Base-by-base conservation (phyloP, 768 basidiomycete species). In the Leccinum boreale region DNA sequence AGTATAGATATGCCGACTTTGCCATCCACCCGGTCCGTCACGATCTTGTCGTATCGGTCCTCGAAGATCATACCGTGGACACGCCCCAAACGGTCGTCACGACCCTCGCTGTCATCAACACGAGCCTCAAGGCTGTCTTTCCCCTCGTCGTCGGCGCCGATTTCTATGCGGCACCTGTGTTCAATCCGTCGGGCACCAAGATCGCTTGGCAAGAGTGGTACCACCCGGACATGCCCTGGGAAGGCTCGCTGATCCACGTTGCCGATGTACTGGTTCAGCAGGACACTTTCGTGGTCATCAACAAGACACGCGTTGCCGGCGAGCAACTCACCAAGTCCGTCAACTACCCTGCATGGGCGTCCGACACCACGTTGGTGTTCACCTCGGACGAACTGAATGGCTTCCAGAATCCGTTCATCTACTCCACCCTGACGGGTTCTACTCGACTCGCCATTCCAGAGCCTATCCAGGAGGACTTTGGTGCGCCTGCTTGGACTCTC, bases 211-310 rank as follows among this genome's bases (percentile, higher is more conserved):
- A 83, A 44, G 78, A 85, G 59, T 89, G 88, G 89, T 78, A 70
- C 59, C 86, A 86, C 52, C 85, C 86, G 0, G 79, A 85, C 58
- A 85, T 86, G 85, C 83, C 89, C 14, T 92, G 87, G 26, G 81
- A 82, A 14, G 87, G 86, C 0, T 74, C 79, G 1, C 72, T 81
- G 62, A 75, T 90, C 57, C 75, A 78, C 66, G 64, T 85, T 33
- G 87, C 81, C 0, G 73, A 81, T n/a, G 73, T 86, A 33, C 44
- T 69, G 4, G 28, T 67, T 10, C 60, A 70, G 39, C 49, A 52
- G 17, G 69, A 71, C 24, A 70, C 61, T n/a, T 42, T 63, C 17
- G 26, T 82, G 47, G 57, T 68, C 23, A 49, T 84, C 29, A 77
- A 80, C 59, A 55, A 65, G 14, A 73, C 62, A 17, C 74, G 71